Evolutionary conservation across 164 flowering plant species (phyloP), one percentile per base, ranked within the genome.

Genomic region (Macadamia tetraphylla): DNA sequence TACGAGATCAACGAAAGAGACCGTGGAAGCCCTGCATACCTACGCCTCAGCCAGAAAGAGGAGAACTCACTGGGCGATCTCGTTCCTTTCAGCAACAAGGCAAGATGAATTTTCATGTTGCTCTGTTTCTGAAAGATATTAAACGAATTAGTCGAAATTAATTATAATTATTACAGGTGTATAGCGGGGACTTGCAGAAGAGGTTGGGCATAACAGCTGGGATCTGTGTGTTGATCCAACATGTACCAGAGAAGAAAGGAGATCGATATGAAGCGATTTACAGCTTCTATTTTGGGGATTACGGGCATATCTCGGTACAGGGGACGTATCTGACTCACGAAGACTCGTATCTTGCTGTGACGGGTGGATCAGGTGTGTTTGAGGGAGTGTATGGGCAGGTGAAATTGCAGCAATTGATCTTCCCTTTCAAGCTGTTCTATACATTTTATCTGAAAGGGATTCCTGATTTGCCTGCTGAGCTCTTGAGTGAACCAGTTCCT

Each of bases 241-340:
- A 87, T 56, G 81, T 74, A 23, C 86, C 88, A 12, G 87, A 81
- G 67, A 84, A 85, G 73, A 82, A 82, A 31, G 94, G 91, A 1
- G 89, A 87, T 74, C 72, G 89, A 11, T 88, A 84, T 71, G 91
- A 88, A 71, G 91, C 94, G 6, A 83, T 75, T 3, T 87, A 76
- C 84, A 87, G 91, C 78, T 85, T 88, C 73, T 77, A 88, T 87
- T 85, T 88, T 48, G 94, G 94, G 0, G 87, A 85, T 49, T 85
- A 85, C 72, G 94, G 94, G 13, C 89, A 87, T 81, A 60, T 88
- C 6, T 32, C 94, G 6, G 89, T 88, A 3, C 91, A 88, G 60
- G 94, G 94, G 7, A 65, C 86, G 30, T 88, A 87, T 59, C 66
- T 85, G 63, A 88, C 89, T 7, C 84, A 87, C 55, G 78, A 84